Conservation (phyloP, 345 rosid species). For the Camelina hispida region DNA sequence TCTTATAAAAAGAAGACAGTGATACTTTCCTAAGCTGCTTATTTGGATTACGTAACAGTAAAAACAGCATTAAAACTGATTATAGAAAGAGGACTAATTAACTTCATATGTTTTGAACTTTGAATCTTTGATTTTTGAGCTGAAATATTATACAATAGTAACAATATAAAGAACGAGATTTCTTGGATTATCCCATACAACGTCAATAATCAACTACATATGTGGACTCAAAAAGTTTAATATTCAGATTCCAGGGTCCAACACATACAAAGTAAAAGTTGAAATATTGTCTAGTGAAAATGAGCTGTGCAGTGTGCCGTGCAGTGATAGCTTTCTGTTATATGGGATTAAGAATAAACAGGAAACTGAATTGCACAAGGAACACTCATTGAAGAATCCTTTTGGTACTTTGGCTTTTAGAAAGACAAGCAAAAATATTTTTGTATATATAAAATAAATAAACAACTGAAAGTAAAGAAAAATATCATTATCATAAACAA, state of each 20-base stretch:
- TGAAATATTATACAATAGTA: too few species aligned
- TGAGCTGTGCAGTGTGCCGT: not conserved
- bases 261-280: not conserved
- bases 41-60: not conserved
- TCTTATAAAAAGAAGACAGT: not conserved
- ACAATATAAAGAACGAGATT: not conserved
- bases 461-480: constrained; percentile 7
- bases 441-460: not conserved
- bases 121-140: not conserved
- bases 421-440: not conserved
- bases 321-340: not conserved
- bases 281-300: not conserved
- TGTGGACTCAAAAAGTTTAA: too few species aligned
- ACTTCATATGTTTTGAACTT: not conserved
- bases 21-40: not conserved
- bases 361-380: constrained; percentile 33
- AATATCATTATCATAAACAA: constrained; percentile 17
- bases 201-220: not conserved
- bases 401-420: constrained; percentile 34
- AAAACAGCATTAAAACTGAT: not conserved
- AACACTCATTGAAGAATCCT: constrained; percentile 39
- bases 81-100: not conserved
- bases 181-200: constrained; percentile 1
- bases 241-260: too few species aligned
- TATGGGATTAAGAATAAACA: constrained; percentile 15